Conservation (phyloP, 1,139 yeast species). For the Protomyces lactucae-debilis region DNA sequence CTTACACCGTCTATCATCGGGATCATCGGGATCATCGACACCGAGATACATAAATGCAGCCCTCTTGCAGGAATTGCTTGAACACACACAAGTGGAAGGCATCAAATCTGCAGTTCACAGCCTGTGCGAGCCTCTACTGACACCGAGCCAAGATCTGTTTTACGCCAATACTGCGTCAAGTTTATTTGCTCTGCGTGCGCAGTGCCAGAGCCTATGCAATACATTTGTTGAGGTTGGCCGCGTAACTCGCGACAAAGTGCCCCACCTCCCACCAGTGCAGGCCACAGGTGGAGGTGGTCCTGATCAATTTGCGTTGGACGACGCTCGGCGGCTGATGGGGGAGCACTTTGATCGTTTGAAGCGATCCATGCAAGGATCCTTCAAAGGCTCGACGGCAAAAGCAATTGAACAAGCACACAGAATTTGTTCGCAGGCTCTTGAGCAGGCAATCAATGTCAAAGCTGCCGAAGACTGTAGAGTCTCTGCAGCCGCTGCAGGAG, state of each 20-base stretch:
- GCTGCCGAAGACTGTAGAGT: slow-evolving; percentile 58
- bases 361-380: slow-evolving; percentile 61
- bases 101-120: slow-evolving; percentile 43
- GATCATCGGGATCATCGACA: slow-evolving; percentile 66
- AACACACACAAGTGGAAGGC: slow-evolving; percentile 30
- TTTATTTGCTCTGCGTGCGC: slow-evolving; percentile 76
- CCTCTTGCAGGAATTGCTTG: slow-evolving; percentile 68
- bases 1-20: slow-evolving; percentile 47
- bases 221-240: slow-evolving; percentile 74
- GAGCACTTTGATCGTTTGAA: slow-evolving; percentile 65
- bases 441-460: slow-evolving; percentile 59
- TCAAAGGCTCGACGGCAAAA: slow-evolving; percentile 65
- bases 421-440: slow-evolving; percentile 60
- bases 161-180: slow-evolving; percentile 86
- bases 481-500: slow-evolving; percentile 70
- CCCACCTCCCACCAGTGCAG: slow-evolving; percentile 79
- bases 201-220: slow-evolving; percentile 75
- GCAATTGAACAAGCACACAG: slow-evolving; percentile 75
- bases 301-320: slow-evolving; percentile 75
- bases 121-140: slow-evolving; percentile 49
- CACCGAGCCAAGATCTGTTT: slow-evolving; percentile 31
- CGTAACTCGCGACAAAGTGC: slow-evolving; percentile 67
- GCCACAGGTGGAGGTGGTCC: slow-evolving; percentile 90
- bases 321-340: slow-evolving; percentile 65
- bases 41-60: slow-evolving; percentile 70